phyloP scores from a whole-genome alignment of 2,329 filamentous ascomycete species.

The Ilyonectria robusta region DNA sequence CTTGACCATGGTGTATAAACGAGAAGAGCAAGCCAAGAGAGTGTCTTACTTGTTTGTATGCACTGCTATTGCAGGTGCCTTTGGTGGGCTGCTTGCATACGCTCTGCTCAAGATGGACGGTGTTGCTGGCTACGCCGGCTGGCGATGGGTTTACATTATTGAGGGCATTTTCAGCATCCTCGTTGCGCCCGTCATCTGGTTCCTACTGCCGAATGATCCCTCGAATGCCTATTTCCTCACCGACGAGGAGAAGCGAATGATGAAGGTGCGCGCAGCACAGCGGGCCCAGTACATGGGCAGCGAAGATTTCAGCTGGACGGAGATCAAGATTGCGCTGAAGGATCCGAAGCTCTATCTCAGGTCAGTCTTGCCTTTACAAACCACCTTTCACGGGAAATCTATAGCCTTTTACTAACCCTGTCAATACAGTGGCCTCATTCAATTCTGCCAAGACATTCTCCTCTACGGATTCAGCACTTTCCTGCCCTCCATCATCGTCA shows the following conservation, averaged over 20 bases:
- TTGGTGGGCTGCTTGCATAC: constrained; percentile 61
- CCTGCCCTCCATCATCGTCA: constrained; percentile 67
- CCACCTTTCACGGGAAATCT: not conserved
- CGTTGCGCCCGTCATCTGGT: constrained; percentile 17
- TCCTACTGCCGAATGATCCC: constrained; percentile 20
- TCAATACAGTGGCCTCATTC: constrained; percentile 54
- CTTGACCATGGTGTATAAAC: constrained; percentile 53
- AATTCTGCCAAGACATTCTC: constrained; percentile 67
- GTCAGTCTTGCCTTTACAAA: constrained; percentile 36
- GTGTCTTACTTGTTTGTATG: constrained; percentile 64
- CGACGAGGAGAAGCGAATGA: constrained; percentile 13
- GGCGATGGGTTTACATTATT: constrained; percentile 66
- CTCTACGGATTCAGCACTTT: constrained; percentile 73
- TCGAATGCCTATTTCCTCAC: constrained; percentile 23
- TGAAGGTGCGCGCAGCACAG: constrained; percentile 19
- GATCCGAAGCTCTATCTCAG: constrained; percentile 68
- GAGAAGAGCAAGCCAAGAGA: constrained; percentile 67
- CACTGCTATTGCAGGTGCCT: constrained; percentile 64
- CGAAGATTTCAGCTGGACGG: constrained; percentile 64
- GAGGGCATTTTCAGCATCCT: constrained; percentile 54
- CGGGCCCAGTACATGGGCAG: constrained; percentile 60
- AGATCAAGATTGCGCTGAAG: constrained; percentile 61
- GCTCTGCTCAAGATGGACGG: constrained; percentile 63
- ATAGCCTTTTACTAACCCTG: not conserved
- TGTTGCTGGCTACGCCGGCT: constrained; percentile 59